Conservation (phyloP, 306 rosid species). For the Quillaja saponaria region DNA sequence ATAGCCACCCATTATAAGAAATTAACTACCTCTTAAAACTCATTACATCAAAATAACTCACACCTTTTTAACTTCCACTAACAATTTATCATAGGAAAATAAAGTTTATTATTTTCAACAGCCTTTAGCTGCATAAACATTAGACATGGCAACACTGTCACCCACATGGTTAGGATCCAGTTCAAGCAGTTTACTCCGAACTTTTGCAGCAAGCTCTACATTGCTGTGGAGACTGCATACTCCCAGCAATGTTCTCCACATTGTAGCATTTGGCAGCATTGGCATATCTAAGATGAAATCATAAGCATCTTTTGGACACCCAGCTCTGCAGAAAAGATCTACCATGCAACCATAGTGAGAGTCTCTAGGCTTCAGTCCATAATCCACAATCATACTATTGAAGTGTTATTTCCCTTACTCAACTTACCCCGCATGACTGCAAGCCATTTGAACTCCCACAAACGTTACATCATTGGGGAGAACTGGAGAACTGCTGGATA, state of each 20-base stretch:
- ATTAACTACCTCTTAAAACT: too few species aligned
- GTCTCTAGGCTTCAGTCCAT: conserved; percentile 53
- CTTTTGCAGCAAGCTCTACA: conserved; percentile 46
- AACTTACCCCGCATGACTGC: conserved; percentile 66
- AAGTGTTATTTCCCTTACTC: conserved; percentile 63
- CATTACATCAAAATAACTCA: too few species aligned
- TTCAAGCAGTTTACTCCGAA: conserved; percentile 37
- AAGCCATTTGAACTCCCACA: conserved; percentile 70
- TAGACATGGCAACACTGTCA: conserved; percentile 62
- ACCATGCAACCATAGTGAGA: conserved; percentile 67
- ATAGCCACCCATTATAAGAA: too few species aligned
- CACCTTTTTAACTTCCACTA: too few species aligned
- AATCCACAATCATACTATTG: conserved; percentile 50
- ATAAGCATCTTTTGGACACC: conserved; percentile 50
- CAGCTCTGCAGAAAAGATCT: conserved; percentile 64
- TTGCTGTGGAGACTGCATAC: conserved; percentile 56
- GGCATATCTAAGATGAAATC: conserved; percentile 50
- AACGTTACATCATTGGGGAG: conserved; percentile 56
- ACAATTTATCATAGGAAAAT: too few species aligned
- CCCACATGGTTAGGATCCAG: conserved; percentile 56
- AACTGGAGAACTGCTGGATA: conserved; percentile 7
- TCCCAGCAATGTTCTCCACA: conserved; percentile 60
- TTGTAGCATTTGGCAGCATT: conserved; percentile 36
- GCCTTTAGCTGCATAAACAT: conserved; percentile 56
- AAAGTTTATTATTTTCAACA: too few species aligned